phyloP scores from a whole-genome alignment of 2,329 filamentous ascomycete genomes.

The Claviceps quebecensis region DNA sequence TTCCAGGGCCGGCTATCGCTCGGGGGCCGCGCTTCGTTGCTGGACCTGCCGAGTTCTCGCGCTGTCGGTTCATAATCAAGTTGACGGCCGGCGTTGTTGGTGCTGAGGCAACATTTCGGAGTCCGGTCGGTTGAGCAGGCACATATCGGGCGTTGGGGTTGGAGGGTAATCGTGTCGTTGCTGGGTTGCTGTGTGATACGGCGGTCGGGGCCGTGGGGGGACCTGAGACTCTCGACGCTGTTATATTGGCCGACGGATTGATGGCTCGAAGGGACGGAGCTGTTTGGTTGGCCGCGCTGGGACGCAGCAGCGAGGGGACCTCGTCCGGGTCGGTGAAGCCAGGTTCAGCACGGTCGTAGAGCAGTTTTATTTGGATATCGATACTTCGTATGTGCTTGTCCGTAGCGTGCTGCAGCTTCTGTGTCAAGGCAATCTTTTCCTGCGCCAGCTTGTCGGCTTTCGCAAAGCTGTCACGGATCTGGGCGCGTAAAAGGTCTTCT shows the following conservation, averaged over 20 bases:
- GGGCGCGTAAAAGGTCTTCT: conserved; percentile 52
- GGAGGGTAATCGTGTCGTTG: conserved; percentile 27
- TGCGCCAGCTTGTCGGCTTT: conserved; percentile 56
- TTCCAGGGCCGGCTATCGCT: conserved; percentile 32
- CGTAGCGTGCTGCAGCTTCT: conserved; percentile 46
- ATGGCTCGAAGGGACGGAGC: conserved; percentile 26
- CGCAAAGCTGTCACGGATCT: conserved; percentile 53
- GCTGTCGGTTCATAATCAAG: conserved; percentile 44
- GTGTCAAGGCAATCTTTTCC: conserved; percentile 58
- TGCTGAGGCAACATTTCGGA: conserved; percentile 36
- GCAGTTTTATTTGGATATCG: conserved; percentile 47
- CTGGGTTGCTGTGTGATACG: conserved; percentile 24
- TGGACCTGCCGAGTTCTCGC: conserved; percentile 46
- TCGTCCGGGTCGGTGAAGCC: conserved; percentile 49
- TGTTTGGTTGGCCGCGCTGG: conserved; percentile 38
- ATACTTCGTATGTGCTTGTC: conserved; percentile 50
- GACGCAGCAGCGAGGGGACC: conserved; percentile 47
- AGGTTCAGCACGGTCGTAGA: conserved; percentile 47
- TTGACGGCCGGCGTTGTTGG: conserved; percentile 46
- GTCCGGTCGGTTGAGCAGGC: conserved; percentile 28
- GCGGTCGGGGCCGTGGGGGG: conserved; percentile 15
- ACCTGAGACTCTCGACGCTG: conserved; percentile 9
- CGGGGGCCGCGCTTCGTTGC: conserved; percentile 39
- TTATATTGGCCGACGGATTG: conserved; percentile 26
- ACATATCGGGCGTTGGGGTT: conserved; percentile 33